Base-by-base conservation (phyloP, 768 basidiomycete genomes). In the Cyclocybe aegerita region DNA sequence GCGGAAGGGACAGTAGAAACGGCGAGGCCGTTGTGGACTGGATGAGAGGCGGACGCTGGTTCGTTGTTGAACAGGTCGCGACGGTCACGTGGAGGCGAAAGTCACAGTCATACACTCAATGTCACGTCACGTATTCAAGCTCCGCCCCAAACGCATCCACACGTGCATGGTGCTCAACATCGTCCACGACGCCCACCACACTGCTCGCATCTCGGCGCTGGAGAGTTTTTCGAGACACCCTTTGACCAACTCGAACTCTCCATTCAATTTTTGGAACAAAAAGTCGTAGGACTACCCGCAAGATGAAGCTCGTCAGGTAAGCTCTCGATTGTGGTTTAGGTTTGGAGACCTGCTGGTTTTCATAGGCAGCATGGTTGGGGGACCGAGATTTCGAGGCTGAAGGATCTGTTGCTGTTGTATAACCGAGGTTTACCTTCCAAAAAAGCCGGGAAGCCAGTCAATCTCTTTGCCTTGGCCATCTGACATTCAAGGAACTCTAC, bases 241-340 rank as follows among this genome's bases (percentile, higher is more conserved):
- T 31, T 31, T 30, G 29, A 31, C 47, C 30, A 41, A 48, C 44
- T 31, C 43, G 30, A 49, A 31, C 17, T 12, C n/a, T 36, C n/a
- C 41, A 43, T 23, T 4, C 12, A 29, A 31, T 39, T 29, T 41
- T n/a, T 29, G n/a, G 36, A 35, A 33, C 39, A 48, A 45, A 53
- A 39, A n/a, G 23, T 30, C 36, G 10, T 41, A 33, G 42, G 16
- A 23, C 36, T 33, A 9, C 4, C 15, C 31, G 32, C 48, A 73
- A 62, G 46, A 90, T 90, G 88, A 90, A 91, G 84, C 86, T 91
- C 71, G 87, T 91, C 71, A 81, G 88, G 88, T 88, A 60, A 68
- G 65, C 66, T 54, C 39, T 30, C 48, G 30, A 45, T 57, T 62
- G 46, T 11, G 46, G 43, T 41, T 45, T 42, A 43, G 33, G 36